Evolutionary conservation across 2,329 filamentous ascomycete genomes (phyloP).

Genomic region (Fusarium dimerum): DNA sequence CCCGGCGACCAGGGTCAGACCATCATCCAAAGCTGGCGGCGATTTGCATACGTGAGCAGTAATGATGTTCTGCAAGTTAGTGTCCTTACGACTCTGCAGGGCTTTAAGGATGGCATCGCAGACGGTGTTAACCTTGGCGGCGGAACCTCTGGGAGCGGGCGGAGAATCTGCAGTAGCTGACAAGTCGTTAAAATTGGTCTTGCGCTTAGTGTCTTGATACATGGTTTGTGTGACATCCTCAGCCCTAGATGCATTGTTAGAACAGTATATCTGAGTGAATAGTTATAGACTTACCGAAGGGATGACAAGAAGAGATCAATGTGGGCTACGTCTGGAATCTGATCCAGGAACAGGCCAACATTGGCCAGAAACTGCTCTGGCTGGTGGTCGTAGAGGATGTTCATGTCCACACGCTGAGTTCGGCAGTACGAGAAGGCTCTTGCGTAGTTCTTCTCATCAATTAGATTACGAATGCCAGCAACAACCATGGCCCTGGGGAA

Average conservation of each 20-base stretch:
- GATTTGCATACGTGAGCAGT: slow-evolving; percentile 93
- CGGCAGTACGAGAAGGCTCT: slow-evolving; percentile 86
- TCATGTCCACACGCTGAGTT: slow-evolving; percentile 95
- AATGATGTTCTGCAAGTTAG: slow-evolving; percentile 85
- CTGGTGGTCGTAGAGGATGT: slow-evolving; percentile 93
- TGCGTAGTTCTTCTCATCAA: slow-evolving; percentile 79
- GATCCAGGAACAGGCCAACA: slow-evolving; percentile 76
- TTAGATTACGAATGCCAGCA: slow-evolving; percentile 79
- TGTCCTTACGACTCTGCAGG: slow-evolving; percentile 60
- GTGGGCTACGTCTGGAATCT: slow-evolving; percentile 77
- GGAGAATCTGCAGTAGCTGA: slow-evolving; percentile 10
- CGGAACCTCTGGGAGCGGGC: slow-evolving; percentile 17
- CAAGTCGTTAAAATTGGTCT: slow-evolving; percentile 6
- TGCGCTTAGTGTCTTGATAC: slow-evolving; percentile 80
- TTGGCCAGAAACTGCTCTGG: slow-evolving; percentile 80
- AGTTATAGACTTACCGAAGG: slow-evolving; percentile 58
- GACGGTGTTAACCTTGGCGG: slow-evolving; percentile 77
- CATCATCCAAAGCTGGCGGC: slow-evolving; percentile 86
- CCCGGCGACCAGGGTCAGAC: slow-evolving; percentile 74
- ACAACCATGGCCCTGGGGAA: slow-evolving; percentile 91
- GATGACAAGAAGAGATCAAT: slow-evolving; percentile 92
- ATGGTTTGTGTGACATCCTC: slow-evolving; percentile 93
- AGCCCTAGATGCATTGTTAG: slow-evolving; percentile 54
- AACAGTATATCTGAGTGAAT: neutral
- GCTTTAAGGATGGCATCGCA: slow-evolving; percentile 80